phyloP scores from a whole-genome alignment of 805 yeast genomes.

The Metschnikowia hibisci region DNA sequence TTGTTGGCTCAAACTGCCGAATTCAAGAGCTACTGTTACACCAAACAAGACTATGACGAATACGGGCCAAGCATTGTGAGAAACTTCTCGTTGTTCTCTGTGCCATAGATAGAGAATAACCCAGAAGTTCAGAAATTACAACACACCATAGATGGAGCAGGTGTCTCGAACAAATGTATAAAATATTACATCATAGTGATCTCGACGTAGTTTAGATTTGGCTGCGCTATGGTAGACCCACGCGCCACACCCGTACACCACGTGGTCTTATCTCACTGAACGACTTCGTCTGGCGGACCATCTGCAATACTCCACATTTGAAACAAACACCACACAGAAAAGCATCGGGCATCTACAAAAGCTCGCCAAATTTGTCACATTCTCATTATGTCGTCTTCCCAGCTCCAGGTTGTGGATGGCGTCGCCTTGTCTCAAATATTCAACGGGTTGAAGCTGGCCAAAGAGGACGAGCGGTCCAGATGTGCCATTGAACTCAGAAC shows the following conservation, averaged over 20 bases:
- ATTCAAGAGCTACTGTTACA: conserved; percentile 93
- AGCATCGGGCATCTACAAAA: not conserved
- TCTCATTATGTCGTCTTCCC: conserved; percentile 14
- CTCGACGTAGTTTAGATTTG: not conserved
- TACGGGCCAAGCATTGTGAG: conserved; percentile 97
- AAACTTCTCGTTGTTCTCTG: conserved; percentile 90
- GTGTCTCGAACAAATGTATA: not conserved
- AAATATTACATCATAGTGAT: not conserved
- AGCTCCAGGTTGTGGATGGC: conserved; percentile 34
- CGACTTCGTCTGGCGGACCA: not conserved
- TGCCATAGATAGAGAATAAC: conserved; percentile 49
- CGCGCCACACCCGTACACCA: conserved; percentile 14
- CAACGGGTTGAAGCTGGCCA: conserved; percentile 43
- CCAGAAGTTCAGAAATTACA: not conserved
- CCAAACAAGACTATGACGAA: conserved; percentile 96
- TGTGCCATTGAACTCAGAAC: conserved; percentile 71
- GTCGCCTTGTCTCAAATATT: conserved; percentile 51
- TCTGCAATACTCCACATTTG: not conserved
- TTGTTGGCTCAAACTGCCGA: conserved; percentile 95
- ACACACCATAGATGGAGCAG: not conserved
- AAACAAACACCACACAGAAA: not conserved
- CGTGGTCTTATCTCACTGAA: not conserved
- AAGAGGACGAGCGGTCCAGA: conserved; percentile 40
- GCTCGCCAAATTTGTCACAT: not conserved
- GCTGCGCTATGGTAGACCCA: not conserved